Evolutionary conservation across 2,329 filamentous ascomycete species (phyloP).

Genomic region (Trichoderma afroharzianum): DNA sequence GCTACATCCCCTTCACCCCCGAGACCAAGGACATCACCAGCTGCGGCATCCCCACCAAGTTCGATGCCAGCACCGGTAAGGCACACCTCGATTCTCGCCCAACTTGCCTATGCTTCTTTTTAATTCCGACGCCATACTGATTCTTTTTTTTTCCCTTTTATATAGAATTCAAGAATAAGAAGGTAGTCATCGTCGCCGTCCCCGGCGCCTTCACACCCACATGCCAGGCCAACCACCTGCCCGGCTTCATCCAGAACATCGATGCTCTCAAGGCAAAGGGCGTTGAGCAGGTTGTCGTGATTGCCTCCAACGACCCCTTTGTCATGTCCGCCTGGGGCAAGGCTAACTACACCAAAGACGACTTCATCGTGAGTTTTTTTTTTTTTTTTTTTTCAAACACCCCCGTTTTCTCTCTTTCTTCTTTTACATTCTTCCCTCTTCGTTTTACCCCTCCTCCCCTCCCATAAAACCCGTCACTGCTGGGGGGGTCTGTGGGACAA

Average conservation of each 20-base stretch:
- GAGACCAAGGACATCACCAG: conserved; percentile 66
- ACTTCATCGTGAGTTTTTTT: conserved; percentile 50
- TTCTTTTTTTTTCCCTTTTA: background rate
- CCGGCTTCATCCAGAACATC: conserved; percentile 72
- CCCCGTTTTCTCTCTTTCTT: background rate
- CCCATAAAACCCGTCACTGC: background rate
- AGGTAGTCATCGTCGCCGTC: conserved; percentile 54
- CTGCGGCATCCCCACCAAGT: conserved; percentile 75
- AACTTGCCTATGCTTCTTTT: background rate
- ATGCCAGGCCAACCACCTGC: conserved; percentile 77
- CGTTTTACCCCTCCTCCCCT: background rate
- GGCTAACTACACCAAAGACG: conserved; percentile 73
- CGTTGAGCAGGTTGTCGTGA: conserved; percentile 76
- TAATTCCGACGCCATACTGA: background rate
- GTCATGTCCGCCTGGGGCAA: conserved; percentile 91
- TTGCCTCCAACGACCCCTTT: conserved; percentile 80
- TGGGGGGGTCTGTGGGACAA: background rate
- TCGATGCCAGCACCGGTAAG: conserved; percentile 72
- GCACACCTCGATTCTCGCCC: conserved; percentile 4
- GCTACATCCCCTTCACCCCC: conserved; percentile 72
- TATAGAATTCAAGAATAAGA: conserved; percentile 54
- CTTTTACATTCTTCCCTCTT: background rate
- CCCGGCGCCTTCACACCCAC: conserved; percentile 80
- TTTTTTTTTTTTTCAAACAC: background rate
- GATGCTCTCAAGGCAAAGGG: conserved; percentile 72